Evolutionary conservation across 208 protist species (phyloP), one percentile per base, ranked within the genome.

Genomic region (Wallacemonas sp.): DNA sequence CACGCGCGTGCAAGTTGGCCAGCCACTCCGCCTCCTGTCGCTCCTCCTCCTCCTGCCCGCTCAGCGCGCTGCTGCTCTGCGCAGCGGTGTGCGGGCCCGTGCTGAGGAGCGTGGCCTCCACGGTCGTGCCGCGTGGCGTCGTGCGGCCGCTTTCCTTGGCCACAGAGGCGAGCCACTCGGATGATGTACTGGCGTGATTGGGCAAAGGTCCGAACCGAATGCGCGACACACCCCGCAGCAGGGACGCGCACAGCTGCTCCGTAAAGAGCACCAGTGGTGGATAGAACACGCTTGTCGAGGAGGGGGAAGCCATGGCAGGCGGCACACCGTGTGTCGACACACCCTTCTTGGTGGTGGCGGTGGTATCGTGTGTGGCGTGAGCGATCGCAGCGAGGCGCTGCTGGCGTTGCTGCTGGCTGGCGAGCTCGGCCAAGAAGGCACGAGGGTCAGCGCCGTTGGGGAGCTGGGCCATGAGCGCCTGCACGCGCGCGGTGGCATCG

Each of bases 1-100:
- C 63, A n/a, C 88, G 25, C n/a, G 55, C 22, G 22, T 57, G 55
- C 32, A 67, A 64, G 28, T 80, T 81, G 18, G 63, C 61, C 25
- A 62, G 14, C 10, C 71, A 67, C 3, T 84, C 70, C 48, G 68
- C 54, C 8, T 80, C 74, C 7, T 26, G 61, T 10, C 52, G 12
- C 44, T 61, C n/a, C 28, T 20, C 20, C 50, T 82, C 77, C 25
- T 16, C 22, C 28, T 41, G 64, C 38, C 38, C 68, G 14, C n/a
- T 50, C 44, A 26, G 25, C 2, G 49, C 42, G 2, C 29, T 45
- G 10, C 39, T 61, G 26, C 65, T 63, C 20, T 61, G 52, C 16
- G 7, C 36, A 14, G 36, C 14, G 36, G 44, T 16, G 44, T 16
- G 10, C 44, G 20, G 44, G 36, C 14, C 10, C 14, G 36, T 41